Evolutionary conservation across 176 grass and related monocot species (phyloP).

Genomic region (Carex kokanica): DNA sequence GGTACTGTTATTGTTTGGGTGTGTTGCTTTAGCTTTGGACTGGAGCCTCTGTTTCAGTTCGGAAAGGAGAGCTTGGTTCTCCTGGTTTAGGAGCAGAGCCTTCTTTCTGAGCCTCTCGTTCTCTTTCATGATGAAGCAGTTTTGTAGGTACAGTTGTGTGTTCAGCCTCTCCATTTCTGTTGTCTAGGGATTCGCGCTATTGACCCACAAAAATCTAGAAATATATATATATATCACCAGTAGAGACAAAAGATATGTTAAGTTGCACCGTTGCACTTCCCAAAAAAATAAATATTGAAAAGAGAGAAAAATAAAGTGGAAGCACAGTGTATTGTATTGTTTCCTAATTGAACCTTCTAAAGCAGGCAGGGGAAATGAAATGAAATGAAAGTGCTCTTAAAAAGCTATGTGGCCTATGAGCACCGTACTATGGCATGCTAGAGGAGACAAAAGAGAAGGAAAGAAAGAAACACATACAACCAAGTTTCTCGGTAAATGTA

Average conservation of each 20-base stretch:
- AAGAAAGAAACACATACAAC: slow-evolving; percentile 22
- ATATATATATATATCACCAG: neutral
- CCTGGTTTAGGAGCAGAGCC: slow-evolving; percentile 70
- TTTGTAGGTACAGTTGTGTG: slow-evolving; percentile 80
- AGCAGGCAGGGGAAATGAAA: slow-evolving; percentile 32
- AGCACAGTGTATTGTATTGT: slow-evolving; percentile 22
- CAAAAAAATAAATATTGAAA: neutral
- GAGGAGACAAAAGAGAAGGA: slow-evolving; percentile 27
- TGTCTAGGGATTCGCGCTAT: neutral
- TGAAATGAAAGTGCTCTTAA: slow-evolving; percentile 10
- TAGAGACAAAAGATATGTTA: slow-evolving; percentile 19
- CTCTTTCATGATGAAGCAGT: slow-evolving; percentile 96
- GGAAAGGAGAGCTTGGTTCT: slow-evolving; percentile 78
- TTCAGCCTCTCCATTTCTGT: slow-evolving; percentile 68
- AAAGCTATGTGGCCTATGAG: slow-evolving; percentile 19
- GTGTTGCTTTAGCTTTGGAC: slow-evolving; percentile 33
- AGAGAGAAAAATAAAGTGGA: slow-evolving; percentile 11
- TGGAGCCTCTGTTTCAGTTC: slow-evolving; percentile 74
- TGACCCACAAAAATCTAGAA: neutral
- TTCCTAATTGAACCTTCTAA: slow-evolving; percentile 30
- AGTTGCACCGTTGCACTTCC: neutral
- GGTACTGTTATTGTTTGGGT: neutral
- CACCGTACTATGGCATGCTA: slow-evolving; percentile 19
- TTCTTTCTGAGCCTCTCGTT: slow-evolving; percentile 91
- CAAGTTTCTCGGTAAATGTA: slow-evolving; percentile 16